Conservation (phyloP, 1,284 basidiomycete species). For the Puccinia polysora region DNA sequence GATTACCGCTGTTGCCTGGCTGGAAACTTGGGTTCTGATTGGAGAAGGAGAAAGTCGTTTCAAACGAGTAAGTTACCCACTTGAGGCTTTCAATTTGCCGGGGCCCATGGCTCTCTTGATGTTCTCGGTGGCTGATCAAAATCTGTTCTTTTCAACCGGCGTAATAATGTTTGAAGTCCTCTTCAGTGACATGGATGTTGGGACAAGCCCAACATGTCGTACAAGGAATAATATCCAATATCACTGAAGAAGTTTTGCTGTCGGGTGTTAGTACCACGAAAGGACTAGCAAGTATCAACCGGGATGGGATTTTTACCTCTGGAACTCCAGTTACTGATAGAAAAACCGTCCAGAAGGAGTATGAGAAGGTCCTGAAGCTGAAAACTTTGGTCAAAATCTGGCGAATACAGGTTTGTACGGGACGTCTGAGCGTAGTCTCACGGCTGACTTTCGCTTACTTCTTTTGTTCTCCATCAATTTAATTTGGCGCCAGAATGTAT, state of each 20-base stretch:
- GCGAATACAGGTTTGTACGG: constrained; percentile 32
- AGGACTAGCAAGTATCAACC: constrained; percentile 34
- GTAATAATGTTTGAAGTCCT: constrained; percentile 12
- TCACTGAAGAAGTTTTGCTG: constrained; percentile 26
- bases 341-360: constrained; percentile 36
- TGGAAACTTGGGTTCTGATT: constrained; percentile 33
- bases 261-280: constrained; percentile 28
- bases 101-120: not conserved
- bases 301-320: constrained; percentile 36
- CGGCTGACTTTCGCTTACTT: too few relatives aligned
- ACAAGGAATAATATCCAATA: constrained; percentile 35
- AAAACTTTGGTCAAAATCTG: constrained; percentile 43
- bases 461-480: too few relatives aligned
- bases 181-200: constrained; percentile 35
- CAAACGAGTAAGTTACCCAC: constrained; percentile 11
- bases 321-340: constrained; percentile 17
- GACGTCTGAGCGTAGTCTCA: too few relatives aligned
- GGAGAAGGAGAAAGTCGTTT: constrained; percentile 39
- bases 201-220: constrained; percentile 38
- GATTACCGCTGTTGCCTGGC: constrained; percentile 27
- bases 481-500: constrained; percentile 32
- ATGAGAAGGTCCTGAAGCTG: constrained; percentile 34
- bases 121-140: not conserved
- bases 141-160: not conserved
- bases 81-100: not conserved